phyloP scores from a whole-genome alignment of 108 stramenopile species.

The Craspedostauros australis region DNA sequence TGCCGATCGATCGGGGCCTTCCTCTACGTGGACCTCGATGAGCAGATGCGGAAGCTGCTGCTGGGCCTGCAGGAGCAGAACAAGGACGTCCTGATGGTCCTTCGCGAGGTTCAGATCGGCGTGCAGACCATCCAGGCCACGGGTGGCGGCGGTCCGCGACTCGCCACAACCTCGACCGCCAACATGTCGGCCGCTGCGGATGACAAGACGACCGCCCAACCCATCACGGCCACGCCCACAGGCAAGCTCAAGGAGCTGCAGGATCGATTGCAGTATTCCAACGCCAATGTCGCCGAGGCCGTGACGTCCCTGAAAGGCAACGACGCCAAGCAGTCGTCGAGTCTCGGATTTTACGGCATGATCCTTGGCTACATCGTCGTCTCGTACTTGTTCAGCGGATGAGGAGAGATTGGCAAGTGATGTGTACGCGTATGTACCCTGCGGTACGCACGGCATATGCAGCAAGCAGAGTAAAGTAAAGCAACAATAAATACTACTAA shows the following conservation, averaged over 20 bases:
- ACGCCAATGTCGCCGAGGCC: conserved; percentile 77
- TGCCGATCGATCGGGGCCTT: conserved; percentile 90
- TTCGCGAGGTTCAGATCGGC: conserved; percentile 91
- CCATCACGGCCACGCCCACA: conserved; percentile 58
- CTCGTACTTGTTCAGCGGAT: conserved; percentile 75
- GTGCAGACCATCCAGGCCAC: conserved; percentile 67
- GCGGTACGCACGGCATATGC: too few relatives aligned
- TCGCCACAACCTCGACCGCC: conserved; percentile 20
- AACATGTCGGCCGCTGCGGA: conserved; percentile 30
- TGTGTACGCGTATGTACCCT: too few relatives aligned
- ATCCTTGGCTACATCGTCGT: conserved; percentile 88
- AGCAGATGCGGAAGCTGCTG: conserved; percentile 79
- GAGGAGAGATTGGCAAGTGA: too few relatives aligned
- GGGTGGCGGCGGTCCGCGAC: conserved; percentile 40
- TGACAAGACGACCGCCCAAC: conserved; percentile 12
- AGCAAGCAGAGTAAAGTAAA: too few relatives aligned
- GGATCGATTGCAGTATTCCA: conserved; percentile 66
- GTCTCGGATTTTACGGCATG: conserved; percentile 85
- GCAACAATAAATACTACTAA: too few relatives aligned
- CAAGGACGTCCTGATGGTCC: conserved; percentile 89
- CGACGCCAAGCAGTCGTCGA: conserved; percentile 46
- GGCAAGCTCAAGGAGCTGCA: conserved; percentile 85
- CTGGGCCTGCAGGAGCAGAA: conserved; percentile 89
- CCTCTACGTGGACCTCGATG: conserved; percentile 92
- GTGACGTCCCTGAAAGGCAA: conserved; percentile 58